phyloP scores from a whole-genome alignment of 257 asterid genomes.

The Nicotiana undulata region DNA sequence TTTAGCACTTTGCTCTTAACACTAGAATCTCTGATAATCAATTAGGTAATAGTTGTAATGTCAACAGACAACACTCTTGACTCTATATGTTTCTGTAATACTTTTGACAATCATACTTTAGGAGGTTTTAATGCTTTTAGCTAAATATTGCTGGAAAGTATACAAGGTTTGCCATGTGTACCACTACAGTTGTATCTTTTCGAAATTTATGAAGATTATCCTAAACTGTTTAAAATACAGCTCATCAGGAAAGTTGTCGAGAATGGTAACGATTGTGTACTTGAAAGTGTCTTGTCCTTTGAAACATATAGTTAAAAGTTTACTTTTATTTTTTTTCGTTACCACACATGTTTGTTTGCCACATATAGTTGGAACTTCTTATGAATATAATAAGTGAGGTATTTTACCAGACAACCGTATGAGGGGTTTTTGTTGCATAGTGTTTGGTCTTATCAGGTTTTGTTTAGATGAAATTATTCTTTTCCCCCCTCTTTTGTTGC shows the following conservation, averaged over 20 bases:
- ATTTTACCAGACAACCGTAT: background rate
- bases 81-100: no score
- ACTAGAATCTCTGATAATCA: background rate
- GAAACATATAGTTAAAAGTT: background rate
- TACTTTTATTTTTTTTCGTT: background rate
- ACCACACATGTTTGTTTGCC: background rate
- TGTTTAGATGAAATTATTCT: background rate
- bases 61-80: no score
- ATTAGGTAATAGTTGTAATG: no score
- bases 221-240: background rate
- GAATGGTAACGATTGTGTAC: background rate
- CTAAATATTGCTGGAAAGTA: background rate
- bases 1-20: background rate
- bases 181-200: background rate
- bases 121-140: no score
- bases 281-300: background rate
- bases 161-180: background rate
- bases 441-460: background rate
- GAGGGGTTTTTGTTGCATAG: background rate
- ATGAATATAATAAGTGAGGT: background rate
- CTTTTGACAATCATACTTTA: no score
- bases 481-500: background rate
- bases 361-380: background rate
- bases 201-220: background rate
- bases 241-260: background rate